Percentiles rank a stretch among this genome's conserved stretches.
Evolutionary conservation across 805 yeast species (phyloP).

Genomic region (Maudiozyma turicensis): DNA sequence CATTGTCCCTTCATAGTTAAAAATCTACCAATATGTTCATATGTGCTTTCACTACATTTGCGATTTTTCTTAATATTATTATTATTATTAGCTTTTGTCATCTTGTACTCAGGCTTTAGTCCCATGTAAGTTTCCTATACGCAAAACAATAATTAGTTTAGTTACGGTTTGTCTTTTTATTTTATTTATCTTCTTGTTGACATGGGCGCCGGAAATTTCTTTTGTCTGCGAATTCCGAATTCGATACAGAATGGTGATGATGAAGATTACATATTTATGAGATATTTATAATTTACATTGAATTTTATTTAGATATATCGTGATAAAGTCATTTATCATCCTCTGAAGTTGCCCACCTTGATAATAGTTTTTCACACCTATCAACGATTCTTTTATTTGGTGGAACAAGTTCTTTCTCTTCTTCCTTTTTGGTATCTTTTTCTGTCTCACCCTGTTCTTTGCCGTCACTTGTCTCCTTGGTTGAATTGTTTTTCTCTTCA

Average conservation of each 20-base stretch:
- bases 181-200: not conserved
- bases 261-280: too few species aligned
- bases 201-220: not conserved
- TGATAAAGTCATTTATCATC: not conserved
- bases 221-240: too few species aligned
- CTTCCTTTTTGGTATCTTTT: constrained; percentile 6
- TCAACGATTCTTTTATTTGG: constrained; percentile 20
- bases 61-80: not conserved
- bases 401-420: constrained; percentile 6
- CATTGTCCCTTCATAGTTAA: not conserved
- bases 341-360: constrained; percentile 6
- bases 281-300: too few species aligned
- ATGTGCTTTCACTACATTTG: not conserved
- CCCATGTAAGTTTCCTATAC: too few species aligned
- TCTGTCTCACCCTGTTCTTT: constrained; percentile 7
- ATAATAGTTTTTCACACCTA: constrained; percentile 15
- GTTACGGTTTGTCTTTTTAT: too few species aligned
- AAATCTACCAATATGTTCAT: not conserved
- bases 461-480: constrained; percentile 4
- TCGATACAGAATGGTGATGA: too few species aligned
- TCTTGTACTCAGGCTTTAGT: too few species aligned
- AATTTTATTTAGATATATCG: too few species aligned
- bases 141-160: too few species aligned
- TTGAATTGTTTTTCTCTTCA: constrained; percentile 2
- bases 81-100: too few species aligned